These are phyloP conservation scores for Talaromyces thailandensis DNA, from an alignment of 495 filamentous ascomycete genomes.

Conservation along the genomic window DNA sequence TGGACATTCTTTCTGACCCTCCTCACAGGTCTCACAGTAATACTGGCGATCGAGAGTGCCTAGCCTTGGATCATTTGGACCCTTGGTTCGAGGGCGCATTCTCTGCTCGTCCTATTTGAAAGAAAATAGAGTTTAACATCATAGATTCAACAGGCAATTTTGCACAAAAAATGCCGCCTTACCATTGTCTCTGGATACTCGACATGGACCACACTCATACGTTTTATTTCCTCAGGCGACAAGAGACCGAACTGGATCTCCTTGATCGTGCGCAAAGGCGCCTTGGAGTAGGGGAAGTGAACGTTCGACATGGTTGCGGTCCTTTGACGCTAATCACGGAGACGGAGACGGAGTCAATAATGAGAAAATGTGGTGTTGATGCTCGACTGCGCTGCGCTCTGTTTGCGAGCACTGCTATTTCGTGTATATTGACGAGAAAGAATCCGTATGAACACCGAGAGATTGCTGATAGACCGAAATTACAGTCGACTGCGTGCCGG, in stretches of 20 bases:
- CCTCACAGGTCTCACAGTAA: constrained; percentile 90
- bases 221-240: constrained; percentile 95
- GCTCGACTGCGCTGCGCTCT: constrained; percentile 2
- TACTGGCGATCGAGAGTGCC: constrained; percentile 91
- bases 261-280: constrained; percentile 88
- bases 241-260: constrained; percentile 98
- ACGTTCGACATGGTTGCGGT: constrained; percentile 78
- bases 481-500: constrained; percentile 28
- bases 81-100: constrained; percentile 74
- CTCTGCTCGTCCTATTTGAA: constrained; percentile 67
- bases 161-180: constrained; percentile 16
- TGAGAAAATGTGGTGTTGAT: background rate
- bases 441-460: constrained; percentile 8
- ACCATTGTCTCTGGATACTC: constrained; percentile 96
- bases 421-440: constrained; percentile 25
- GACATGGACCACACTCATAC: constrained; percentile 88
- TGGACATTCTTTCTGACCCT: constrained; percentile 88
- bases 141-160: background rate
- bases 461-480: constrained; percentile 12
- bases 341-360: constrained; percentile 8
- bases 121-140: constrained; percentile 4
- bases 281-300: constrained; percentile 83
- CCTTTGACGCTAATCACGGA: constrained; percentile 7
- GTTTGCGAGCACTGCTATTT: background rate
- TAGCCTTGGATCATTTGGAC: constrained; percentile 87